Base-by-base conservation (phyloP, 2,329 filamentous ascomycete species). In the Colletotrichum destructivum region DNA sequence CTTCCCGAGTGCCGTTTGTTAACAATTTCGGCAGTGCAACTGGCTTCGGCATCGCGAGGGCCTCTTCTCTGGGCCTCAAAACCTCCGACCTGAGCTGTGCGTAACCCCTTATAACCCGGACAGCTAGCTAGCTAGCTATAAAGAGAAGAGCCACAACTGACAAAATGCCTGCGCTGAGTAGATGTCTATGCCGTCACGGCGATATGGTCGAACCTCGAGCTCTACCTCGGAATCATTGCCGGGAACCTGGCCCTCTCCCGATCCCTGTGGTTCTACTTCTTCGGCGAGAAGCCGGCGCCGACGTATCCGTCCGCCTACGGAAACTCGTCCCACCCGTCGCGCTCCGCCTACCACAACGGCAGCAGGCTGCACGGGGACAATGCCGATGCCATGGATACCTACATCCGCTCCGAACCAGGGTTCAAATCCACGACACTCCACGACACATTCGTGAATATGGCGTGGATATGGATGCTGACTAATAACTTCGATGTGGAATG, bases 121-220 rank as follows among this genome's bases (percentile, higher is more conserved):
- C 8, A 35, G 31, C 31, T 35, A n/a, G n/a, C n/a, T n/a, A 9
- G 31, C 31, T 35, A 35, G 8, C 5, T 31, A 31, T 8, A n/a
- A 2, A 44, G 11, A 0, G n/a, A n/a, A 18, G 11, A 8, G 18
- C 31, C 52, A 15, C 11, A 16, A 13, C 52, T 55, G 21, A 55
- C 52, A n/a, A 35, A 2, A 8, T 21, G 18, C 16, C 18, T 2
- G 4, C 38, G 23, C 12, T 3, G 7, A 21, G 38, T 42, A 81
- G 80, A 77, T 70, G 74, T 77, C 6, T 81, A 80, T 54, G 77
- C 76, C 47, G 79, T 80, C 13, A 78, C 80, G 1, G 82, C 81
- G 38, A 81, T 82, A 49, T 84, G 81, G 81, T 82, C 79, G 15
- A 78, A 82, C 12, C 73, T 82, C 55, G 82, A 84, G 72, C 78